phyloP scores from a whole-genome alignment of 2,329 filamentous ascomycete genomes.

The Cadophora luteo-olivacea region DNA sequence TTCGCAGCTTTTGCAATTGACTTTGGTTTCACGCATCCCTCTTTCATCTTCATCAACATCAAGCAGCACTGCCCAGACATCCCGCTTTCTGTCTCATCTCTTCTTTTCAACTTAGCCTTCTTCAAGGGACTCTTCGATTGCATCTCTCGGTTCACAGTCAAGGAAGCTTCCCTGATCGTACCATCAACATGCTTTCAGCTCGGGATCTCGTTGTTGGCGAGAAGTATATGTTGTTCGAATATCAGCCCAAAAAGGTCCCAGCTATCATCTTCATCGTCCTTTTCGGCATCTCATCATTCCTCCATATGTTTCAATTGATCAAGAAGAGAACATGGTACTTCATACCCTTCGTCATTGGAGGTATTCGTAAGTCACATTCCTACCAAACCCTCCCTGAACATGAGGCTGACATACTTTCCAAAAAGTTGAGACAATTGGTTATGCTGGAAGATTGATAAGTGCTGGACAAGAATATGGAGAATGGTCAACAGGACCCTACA shows the following conservation, averaged over 20 bases:
- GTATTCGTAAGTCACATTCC: conserved; percentile 49
- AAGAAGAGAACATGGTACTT: conserved; percentile 55
- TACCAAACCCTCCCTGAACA: conserved; percentile 15
- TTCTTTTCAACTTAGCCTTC: neutral
- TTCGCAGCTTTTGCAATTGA: neutral
- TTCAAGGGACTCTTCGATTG: neutral
- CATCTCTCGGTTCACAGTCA: neutral
- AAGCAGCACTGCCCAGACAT: neutral
- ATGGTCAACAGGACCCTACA: conserved; percentile 42
- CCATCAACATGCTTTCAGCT: neutral
- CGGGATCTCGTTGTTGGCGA: conserved; percentile 16
- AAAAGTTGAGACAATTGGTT: conserved; percentile 50
- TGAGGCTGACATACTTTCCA: neutral
- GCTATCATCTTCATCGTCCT: conserved; percentile 51
- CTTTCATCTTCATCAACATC: conserved; percentile 7
- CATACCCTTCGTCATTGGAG: conserved; percentile 58
- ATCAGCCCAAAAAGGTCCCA: conserved; percentile 52
- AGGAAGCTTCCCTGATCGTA: neutral
- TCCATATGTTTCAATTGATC: conserved; percentile 49
- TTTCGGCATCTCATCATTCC: conserved; percentile 47
- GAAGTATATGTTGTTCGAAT: conserved; percentile 51
- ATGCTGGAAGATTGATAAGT: conserved; percentile 41
- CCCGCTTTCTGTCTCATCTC: neutral
- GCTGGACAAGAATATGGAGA: conserved; percentile 35
- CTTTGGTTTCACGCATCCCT: neutral